Conservation (phyloP, 2,329 filamentous ascomycete species). For the Calonectria pseudoreteaudii region DNA sequence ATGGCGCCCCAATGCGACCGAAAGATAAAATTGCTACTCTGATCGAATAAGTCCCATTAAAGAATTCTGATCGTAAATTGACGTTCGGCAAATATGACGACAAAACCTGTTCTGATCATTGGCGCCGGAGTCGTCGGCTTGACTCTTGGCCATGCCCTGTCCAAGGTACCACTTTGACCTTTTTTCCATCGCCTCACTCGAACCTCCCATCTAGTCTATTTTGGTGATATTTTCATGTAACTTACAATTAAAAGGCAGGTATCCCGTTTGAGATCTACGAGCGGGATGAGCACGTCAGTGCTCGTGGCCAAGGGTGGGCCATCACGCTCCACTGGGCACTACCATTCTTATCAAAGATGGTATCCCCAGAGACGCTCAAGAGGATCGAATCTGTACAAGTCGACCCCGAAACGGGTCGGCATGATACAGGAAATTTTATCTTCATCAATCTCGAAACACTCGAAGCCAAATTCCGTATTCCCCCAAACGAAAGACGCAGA, state of each 20-base stretch:
- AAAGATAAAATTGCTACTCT: background rate
- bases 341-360: conserved; percentile 39
- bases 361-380: conserved; percentile 37
- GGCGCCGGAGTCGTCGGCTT: conserved; percentile 53
- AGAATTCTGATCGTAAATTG: background rate
- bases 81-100: background rate
- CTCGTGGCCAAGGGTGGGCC: conserved; percentile 64
- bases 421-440: conserved; percentile 53
- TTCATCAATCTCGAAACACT: conserved; percentile 55
- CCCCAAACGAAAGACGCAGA: conserved; percentile 50
- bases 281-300: conserved; percentile 43
- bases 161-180: conserved; percentile 39
- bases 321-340: conserved; percentile 71
- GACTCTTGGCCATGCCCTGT: conserved; percentile 51
- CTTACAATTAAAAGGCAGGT: conserved; percentile 35
- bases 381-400: conserved; percentile 43
- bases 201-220: background rate
- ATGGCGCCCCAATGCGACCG: background rate
- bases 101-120: conserved; percentile 49
- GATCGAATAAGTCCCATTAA: background rate
- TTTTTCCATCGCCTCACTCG: background rate
- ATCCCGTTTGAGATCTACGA: conserved; percentile 49
- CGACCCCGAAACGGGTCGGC: conserved; percentile 53
- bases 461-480: conserved; percentile 53
- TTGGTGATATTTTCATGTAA: background rate